A percentile compares a stretch with the other conserved stretches of the same genome.
Conservation (phyloP, 1,284 basidiomycete genomes). For the Boletellus deceptivus region DNA sequence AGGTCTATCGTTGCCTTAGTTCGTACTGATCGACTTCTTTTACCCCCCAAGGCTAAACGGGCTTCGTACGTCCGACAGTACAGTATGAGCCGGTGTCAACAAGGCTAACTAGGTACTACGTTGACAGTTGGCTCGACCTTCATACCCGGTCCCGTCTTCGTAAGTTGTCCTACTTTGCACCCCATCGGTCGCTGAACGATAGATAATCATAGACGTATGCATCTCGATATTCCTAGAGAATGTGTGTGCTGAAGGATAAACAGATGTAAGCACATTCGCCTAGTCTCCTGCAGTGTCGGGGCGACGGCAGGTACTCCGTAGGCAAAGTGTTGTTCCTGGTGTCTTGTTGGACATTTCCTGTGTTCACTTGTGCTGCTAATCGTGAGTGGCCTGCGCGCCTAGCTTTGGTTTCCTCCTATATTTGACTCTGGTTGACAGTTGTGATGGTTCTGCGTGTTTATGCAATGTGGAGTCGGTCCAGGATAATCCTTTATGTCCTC, state of each 20-base stretch:
- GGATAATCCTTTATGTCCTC: neutral
- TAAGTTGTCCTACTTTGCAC: neutral
- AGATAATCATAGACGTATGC: slow-evolving; percentile 9
- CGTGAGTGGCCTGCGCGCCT: neutral
- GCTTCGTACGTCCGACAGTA: slow-evolving; percentile 5
- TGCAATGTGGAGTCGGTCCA: neutral
- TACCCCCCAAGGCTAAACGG: neutral
- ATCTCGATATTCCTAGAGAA: no score
- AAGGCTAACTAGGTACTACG: neutral
- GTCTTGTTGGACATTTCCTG: neutral
- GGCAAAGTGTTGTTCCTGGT: neutral
- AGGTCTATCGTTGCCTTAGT: neutral
- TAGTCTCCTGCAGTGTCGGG: neutral
- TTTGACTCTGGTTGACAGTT: neutral
- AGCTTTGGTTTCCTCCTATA: no score
- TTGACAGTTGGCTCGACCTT: slow-evolving; percentile 2
- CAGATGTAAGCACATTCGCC: slow-evolving; percentile 11
- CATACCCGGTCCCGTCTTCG: slow-evolving; percentile 6
- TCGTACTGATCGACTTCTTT: neutral
- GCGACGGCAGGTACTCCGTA: neutral
- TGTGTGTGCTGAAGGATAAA: neutral
- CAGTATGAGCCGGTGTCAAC: accelerated
- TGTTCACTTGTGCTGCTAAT: slow-evolving; percentile 5
- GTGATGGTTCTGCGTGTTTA: neutral
- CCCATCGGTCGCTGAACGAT: neutral